phyloP scores from a whole-genome alignment of 2,329 filamentous ascomycete genomes.

The Cryoendolithus antarcticus region DNA sequence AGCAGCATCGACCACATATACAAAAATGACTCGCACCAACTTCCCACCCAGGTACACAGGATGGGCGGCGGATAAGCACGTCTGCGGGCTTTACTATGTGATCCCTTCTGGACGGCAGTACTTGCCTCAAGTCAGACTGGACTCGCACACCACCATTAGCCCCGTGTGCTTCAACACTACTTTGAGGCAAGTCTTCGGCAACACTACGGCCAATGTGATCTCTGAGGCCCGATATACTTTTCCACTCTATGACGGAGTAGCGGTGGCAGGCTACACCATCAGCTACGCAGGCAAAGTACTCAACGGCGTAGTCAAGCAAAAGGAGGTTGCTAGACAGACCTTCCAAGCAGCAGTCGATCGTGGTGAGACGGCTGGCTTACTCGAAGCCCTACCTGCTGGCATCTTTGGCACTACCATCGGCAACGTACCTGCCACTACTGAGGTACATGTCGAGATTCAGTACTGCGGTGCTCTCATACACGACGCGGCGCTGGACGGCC shows the following conservation, averaged over 20 bases:
- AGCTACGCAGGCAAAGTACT: slow-evolving; percentile 48
- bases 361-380: slow-evolving; percentile 51
- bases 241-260: slow-evolving; percentile 60
- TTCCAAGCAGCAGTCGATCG: slow-evolving; percentile 47
- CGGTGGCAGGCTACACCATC: slow-evolving; percentile 56
- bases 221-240: slow-evolving; percentile 53
- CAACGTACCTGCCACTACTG: slow-evolving; percentile 50
- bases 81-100: slow-evolving; percentile 21
- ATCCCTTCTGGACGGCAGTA: slow-evolving; percentile 23
- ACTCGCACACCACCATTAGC: slow-evolving; percentile 49
- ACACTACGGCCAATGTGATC: slow-evolving; percentile 38
- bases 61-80: slow-evolving; percentile 7
- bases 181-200: slow-evolving; percentile 49
- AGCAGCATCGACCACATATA: too few species aligned
- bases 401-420: slow-evolving; percentile 57
- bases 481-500: slow-evolving; percentile 53
- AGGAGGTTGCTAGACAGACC: slow-evolving; percentile 45
- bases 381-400: slow-evolving; percentile 52
- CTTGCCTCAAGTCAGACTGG: slow-evolving; percentile 46
- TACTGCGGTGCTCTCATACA: slow-evolving; percentile 63
- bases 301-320: slow-evolving; percentile 54
- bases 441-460: slow-evolving; percentile 47
- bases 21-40: too few species aligned
- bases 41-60: neutral
- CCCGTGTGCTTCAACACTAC: slow-evolving; percentile 41